A percentile compares a stretch with the other conserved stretches of the same genome.
These are phyloP conservation scores for Diophrys appendiculata DNA, from an alignment of 73 alveolate species.

Conservation along the genomic window DNA sequence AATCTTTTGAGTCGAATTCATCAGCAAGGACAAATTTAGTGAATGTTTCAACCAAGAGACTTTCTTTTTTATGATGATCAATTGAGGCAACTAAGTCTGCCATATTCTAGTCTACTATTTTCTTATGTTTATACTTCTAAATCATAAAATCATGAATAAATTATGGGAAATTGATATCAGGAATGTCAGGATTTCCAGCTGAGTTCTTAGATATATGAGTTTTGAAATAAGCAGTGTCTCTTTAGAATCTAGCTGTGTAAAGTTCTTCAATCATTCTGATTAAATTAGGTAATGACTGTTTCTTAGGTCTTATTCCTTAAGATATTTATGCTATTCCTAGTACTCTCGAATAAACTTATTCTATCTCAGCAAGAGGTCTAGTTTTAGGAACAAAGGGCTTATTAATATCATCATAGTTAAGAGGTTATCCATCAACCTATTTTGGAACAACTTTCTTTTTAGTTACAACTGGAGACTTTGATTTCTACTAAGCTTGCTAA, in stretches of 20 bases:
- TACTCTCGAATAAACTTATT: constrained; percentile 6
- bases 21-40: constrained; percentile 11
- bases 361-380: constrained; percentile 4
- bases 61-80: constrained; percentile 14
- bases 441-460: not conserved
- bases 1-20: constrained; percentile 7
- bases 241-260: constrained; percentile 26
- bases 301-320: constrained; percentile 10
- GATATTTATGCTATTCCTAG: not conserved
- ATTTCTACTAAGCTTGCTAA: not conserved
- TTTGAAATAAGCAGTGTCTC: constrained; percentile 9
- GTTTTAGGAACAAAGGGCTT: not conserved
- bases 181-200: constrained; percentile 7
- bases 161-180: constrained; percentile 25
- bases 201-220: not conserved
- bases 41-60: not conserved
- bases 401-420: not conserved
- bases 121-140: constrained; percentile 24
- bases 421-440: not conserved
- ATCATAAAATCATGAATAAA: constrained; percentile 21
- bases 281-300: constrained; percentile 11
- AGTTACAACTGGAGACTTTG: constrained; percentile 2
- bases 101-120: constrained; percentile 19
- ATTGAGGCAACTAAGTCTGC: constrained; percentile 25
- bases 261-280: constrained; percentile 25